phyloP scores from a whole-genome alignment of 2,329 filamentous ascomycete genomes.

The Fusarium sp. region DNA sequence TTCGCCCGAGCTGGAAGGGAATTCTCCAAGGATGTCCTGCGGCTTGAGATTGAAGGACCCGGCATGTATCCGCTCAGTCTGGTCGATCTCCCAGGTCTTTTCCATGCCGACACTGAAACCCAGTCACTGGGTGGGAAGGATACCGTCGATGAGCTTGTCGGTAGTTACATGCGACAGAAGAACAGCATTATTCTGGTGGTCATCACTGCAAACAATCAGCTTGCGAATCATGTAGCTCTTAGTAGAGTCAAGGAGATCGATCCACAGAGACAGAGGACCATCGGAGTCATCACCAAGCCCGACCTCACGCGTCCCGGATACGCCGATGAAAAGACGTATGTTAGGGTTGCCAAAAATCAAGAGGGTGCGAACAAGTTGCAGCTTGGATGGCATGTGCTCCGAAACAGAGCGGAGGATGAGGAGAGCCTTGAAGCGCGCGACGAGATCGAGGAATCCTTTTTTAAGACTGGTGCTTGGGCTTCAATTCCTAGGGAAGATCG shows the following conservation, averaged over 20 bases:
- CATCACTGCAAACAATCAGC: slow-evolving; percentile 65
- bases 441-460: slow-evolving; percentile 51
- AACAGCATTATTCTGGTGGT: slow-evolving; percentile 74
- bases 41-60: slow-evolving; percentile 63
- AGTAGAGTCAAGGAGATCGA: slow-evolving; percentile 61
- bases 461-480: slow-evolving; percentile 50
- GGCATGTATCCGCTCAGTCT: slow-evolving; percentile 64
- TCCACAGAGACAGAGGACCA: slow-evolving; percentile 61
- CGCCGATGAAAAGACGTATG: slow-evolving; percentile 57
- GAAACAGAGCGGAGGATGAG: slow-evolving; percentile 61
- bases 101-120: slow-evolving; percentile 51
- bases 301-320: slow-evolving; percentile 60
- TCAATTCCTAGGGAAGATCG: slow-evolving; percentile 48
- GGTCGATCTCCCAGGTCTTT: slow-evolving; percentile 69
- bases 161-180: slow-evolving; percentile 69
- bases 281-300: slow-evolving; percentile 72
- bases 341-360: slow-evolving; percentile 53
- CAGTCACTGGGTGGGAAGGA: slow-evolving; percentile 52
- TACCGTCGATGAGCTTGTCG: slow-evolving; percentile 57
- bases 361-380: slow-evolving; percentile 51
- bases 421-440: slow-evolving; percentile 50
- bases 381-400: slow-evolving; percentile 69
- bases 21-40: slow-evolving; percentile 64
- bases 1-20: slow-evolving; percentile 48
- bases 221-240: slow-evolving; percentile 68